phyloP scores from a whole-genome alignment of 192 early-diverging fungal species.

The Mortierella claussenii region DNA sequence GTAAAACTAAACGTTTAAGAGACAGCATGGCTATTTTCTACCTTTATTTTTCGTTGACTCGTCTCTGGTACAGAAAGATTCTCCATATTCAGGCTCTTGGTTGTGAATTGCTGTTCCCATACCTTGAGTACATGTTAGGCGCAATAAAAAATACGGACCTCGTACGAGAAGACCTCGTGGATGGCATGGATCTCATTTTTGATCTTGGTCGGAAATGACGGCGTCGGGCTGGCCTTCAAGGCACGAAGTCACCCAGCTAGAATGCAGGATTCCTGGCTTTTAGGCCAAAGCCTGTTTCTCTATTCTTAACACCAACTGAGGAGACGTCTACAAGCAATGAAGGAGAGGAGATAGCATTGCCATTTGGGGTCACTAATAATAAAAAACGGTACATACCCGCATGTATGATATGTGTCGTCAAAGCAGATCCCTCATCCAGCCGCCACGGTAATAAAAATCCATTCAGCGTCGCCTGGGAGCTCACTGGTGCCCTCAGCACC shows the following conservation, averaged over 20 bases:
- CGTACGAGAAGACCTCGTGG: neutral
- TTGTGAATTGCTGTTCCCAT: constrained; percentile 8
- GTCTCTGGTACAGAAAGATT: neutral
- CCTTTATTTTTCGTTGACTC: too few relatives aligned
- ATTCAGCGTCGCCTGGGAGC: too few relatives aligned
- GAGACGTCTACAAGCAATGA: neutral
- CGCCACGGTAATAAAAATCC: constrained; percentile 22
- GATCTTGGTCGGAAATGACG: constrained; percentile 22
- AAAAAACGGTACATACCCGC: too few relatives aligned
- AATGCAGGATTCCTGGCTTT: neutral
- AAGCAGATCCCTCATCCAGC: constrained; percentile 16
- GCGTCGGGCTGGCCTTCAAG: constrained; percentile 1
- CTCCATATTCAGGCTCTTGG: neutral
- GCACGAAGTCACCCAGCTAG: constrained; percentile 4
- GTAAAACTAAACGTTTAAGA: too few relatives aligned
- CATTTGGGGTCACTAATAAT: too few relatives aligned
- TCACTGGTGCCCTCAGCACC: too few relatives aligned
- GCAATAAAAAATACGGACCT: constrained; percentile 7
- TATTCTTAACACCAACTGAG: constrained; percentile 17
- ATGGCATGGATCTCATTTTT: constrained; percentile 19
- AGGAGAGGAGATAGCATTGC: neutral
- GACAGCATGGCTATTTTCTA: neutral
- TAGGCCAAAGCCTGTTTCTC: constrained; percentile 13
- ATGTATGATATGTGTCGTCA: constrained; percentile 7
- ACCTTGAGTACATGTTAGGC: constrained; percentile 17